phyloP scores from a whole-genome alignment of 495 filamentous ascomycete genomes.

The Clohesyomyces aquaticus region DNA sequence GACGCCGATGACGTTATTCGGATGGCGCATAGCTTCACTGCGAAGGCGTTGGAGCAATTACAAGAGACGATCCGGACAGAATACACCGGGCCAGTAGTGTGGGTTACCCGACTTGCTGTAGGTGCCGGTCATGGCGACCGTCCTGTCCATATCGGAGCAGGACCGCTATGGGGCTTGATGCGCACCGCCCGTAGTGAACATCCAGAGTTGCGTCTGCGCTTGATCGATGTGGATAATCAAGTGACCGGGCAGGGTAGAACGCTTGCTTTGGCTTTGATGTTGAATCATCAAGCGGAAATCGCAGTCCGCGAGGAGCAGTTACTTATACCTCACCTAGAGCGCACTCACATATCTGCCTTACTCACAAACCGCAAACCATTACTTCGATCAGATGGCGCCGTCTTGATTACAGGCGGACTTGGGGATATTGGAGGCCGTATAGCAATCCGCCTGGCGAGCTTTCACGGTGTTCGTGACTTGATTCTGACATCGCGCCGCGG shows the following conservation, averaged over 20 bases:
- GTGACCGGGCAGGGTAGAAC: slow-evolving; percentile 1
- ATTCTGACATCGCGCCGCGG: slow-evolving; percentile 32
- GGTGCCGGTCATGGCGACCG: slow-evolving; percentile 31
- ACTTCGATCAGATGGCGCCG: slow-evolving; percentile 42
- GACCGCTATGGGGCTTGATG: slow-evolving; percentile 43
- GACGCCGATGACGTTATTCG: slow-evolving; percentile 21
- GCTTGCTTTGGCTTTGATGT: slow-evolving; percentile 31
- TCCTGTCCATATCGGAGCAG: slow-evolving; percentile 31
- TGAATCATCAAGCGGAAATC: slow-evolving; percentile 20
- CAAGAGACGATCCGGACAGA: slow-evolving; percentile 11
- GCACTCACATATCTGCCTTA: slow-evolving; percentile 21
- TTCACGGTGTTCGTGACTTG: slow-evolving; percentile 26
- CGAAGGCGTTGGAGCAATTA: slow-evolving; percentile 28
- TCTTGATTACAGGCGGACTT: slow-evolving; percentile 44
- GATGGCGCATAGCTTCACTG: slow-evolving; percentile 25
- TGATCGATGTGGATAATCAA: slow-evolving; percentile 40
- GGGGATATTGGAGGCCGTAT: slow-evolving; percentile 29
- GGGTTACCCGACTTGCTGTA: slow-evolving; percentile 42
- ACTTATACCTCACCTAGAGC: slow-evolving; percentile 6
- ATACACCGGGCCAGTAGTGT: slow-evolving; percentile 36
- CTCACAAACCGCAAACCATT: not conserved
- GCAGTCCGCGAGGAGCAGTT: not conserved
- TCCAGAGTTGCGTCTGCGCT: slow-evolving; percentile 42
- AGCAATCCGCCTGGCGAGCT: slow-evolving; percentile 29
- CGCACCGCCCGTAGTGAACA: slow-evolving; percentile 43